Conservation (phyloP, 2,329 filamentous ascomycete genomes). For the Escovopsis sp. region DNA sequence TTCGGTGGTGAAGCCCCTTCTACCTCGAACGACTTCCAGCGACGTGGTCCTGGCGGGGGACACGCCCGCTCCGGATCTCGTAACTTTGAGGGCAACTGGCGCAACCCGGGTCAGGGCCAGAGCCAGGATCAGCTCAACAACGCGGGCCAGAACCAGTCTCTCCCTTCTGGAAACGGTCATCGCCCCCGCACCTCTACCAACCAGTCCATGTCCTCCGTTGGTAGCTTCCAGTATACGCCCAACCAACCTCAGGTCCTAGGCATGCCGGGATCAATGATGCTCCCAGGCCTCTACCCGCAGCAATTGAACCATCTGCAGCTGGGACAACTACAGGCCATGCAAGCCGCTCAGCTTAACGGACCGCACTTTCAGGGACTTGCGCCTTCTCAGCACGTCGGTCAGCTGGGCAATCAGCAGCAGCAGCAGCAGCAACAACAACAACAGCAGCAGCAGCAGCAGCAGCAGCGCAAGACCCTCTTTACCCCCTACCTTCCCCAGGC, state of each 20-base stretch:
- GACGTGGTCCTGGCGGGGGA: conserved; percentile 44
- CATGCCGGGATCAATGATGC: conserved; percentile 73
- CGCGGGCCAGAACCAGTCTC: conserved; percentile 48
- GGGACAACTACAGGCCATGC: conserved; percentile 79
- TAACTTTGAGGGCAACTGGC: conserved; percentile 98
- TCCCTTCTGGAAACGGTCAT: conserved; percentile 68
- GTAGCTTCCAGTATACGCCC: conserved; percentile 71
- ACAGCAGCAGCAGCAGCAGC: conserved; percentile 60
- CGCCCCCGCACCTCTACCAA: conserved; percentile 73
- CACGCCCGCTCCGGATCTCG: conserved; percentile 74
- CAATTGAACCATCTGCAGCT: conserved; percentile 80
- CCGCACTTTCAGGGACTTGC: conserved; percentile 57
- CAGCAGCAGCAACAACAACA: conserved; percentile 47
- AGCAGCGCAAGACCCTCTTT: conserved; percentile 95
- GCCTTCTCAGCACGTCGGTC: conserved; percentile 58
- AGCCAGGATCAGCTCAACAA: conserved; percentile 42
- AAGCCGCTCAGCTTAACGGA: conserved; percentile 71
- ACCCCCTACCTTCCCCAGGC: conserved; percentile 95
- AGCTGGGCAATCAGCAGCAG: conserved; percentile 48
- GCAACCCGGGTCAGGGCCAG: conserved; percentile 58
- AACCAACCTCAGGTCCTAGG: conserved; percentile 79
- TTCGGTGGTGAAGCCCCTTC: conserved; percentile 27
- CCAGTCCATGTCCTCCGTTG: conserved; percentile 71
- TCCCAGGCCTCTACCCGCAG: conserved; percentile 77
- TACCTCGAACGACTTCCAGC: conserved; percentile 48